phyloP scores from a whole-genome alignment of 2,329 filamentous ascomycete genomes.

The Trichoderma aggressivum region DNA sequence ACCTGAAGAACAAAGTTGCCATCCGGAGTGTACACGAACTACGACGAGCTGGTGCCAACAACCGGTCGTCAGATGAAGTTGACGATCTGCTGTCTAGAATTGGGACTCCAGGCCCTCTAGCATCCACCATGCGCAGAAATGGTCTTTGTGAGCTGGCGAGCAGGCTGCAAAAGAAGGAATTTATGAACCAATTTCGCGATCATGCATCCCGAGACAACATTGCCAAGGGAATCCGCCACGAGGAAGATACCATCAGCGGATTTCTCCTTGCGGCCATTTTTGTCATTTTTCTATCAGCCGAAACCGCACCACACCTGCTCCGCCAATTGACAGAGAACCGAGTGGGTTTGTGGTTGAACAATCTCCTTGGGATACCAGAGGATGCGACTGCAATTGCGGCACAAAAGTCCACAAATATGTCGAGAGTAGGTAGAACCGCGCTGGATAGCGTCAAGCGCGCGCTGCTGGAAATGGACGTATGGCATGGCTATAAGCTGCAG shows the following conservation, averaged over 20 bases:
- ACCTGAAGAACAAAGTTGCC: conserved; percentile 42
- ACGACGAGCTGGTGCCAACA: conserved; percentile 63
- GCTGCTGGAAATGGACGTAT: conserved; percentile 54
- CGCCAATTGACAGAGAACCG: conserved; percentile 54
- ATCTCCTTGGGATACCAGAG: conserved; percentile 49
- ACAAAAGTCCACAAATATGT: conserved; percentile 66
- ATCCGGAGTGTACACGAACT: conserved; percentile 64
- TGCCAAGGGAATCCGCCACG: conserved; percentile 57
- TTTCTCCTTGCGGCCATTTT: conserved; percentile 64
- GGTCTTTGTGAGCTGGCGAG: conserved; percentile 58
- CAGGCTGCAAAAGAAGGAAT: conserved; percentile 60
- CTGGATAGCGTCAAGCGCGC: conserved; percentile 53
- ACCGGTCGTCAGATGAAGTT: conserved; percentile 62
- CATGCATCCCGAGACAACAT: conserved; percentile 69
- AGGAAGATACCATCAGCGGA: conserved; percentile 59
- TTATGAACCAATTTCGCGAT: conserved; percentile 68
- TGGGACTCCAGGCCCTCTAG: conserved; percentile 45
- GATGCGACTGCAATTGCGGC: conserved; percentile 61
- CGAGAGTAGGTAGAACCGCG: conserved; percentile 58
- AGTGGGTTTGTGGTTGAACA: conserved; percentile 52
- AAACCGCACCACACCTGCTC: conserved; percentile 58
- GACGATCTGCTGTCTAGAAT: conserved; percentile 62
- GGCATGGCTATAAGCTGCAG: conserved; percentile 52
- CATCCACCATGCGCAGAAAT: conserved; percentile 53
- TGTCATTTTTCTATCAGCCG: conserved; percentile 58